These are phyloP conservation scores for Tricholoma hemisulphureum DNA, from an alignment of 768 basidiomycete species.

Conservation along the genomic window DNA sequence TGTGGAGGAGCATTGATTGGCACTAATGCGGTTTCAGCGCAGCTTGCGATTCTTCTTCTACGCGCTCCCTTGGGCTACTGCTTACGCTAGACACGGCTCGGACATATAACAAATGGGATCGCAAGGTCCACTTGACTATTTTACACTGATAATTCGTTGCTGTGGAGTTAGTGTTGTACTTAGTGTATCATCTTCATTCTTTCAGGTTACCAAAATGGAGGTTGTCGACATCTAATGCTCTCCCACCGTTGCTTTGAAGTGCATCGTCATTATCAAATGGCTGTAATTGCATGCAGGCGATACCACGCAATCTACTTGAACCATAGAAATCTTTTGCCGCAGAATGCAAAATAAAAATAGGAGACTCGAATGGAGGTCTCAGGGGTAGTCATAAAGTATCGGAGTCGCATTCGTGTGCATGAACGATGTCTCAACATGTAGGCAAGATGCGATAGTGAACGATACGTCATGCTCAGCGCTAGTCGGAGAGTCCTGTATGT, in stretches of 20 bases:
- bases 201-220: slow-evolving; percentile 1
- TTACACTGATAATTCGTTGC: background rate
- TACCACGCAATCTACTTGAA: too few relatives aligned
- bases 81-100: slow-evolving; percentile 22
- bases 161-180: slow-evolving; percentile 22
- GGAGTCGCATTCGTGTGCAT: too few relatives aligned
- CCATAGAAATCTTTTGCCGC: too few relatives aligned
- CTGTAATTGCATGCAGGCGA: too few relatives aligned
- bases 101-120: slow-evolving; percentile 24
- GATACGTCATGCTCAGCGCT: background rate
- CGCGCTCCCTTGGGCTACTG: slow-evolving; percentile 22
- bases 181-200: slow-evolving; percentile 16
- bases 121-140: slow-evolving; percentile 14
- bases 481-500: background rate
- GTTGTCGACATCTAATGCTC: background rate
- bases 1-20: slow-evolving; percentile 26
- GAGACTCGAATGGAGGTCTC: too few relatives aligned
- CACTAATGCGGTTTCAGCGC: slow-evolving; percentile 26
- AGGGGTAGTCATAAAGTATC: too few relatives aligned
- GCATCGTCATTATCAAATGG: too few relatives aligned
- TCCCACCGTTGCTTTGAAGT: too few relatives aligned
- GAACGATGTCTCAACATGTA: too few relatives aligned
- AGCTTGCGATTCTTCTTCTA: slow-evolving; percentile 23
- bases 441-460: background rate
- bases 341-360: too few relatives aligned